Evolutionary conservation across 75 land plant species (phyloP).

Genomic region (Larix kaempferi): DNA sequence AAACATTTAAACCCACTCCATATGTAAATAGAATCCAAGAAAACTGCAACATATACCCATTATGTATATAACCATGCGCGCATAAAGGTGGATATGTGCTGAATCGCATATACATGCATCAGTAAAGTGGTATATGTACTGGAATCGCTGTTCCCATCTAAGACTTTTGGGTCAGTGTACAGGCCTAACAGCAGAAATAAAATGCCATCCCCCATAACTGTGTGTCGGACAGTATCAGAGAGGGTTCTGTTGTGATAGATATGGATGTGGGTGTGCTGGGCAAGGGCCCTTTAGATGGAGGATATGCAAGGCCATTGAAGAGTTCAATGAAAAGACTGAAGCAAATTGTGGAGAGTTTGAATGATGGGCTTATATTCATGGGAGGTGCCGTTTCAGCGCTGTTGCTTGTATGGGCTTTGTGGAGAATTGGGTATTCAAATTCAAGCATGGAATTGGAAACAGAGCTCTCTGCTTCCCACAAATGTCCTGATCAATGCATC

Average conservation of each 20-base stretch:
- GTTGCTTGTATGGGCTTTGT: constrained; percentile 33
- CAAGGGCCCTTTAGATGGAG: background rate
- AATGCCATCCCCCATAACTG: too few species aligned
- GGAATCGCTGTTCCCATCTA: too few species aligned
- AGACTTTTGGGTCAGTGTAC: too few species aligned
- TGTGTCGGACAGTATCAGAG: too few species aligned
- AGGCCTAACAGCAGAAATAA: too few species aligned
- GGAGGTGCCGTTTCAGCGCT: constrained; percentile 37
- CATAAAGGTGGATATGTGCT: too few species aligned
- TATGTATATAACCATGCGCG: too few species aligned
- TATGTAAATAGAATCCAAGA: too few species aligned
- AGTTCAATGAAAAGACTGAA: background rate
- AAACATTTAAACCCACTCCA: too few species aligned
- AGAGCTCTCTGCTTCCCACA: background rate
- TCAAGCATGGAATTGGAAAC: background rate
- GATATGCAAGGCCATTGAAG: background rate
- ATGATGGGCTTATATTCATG: constrained; percentile 27
- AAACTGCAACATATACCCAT: too few species aligned
- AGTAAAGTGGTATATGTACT: too few species aligned
- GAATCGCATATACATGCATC: too few species aligned
- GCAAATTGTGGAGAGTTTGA: background rate
- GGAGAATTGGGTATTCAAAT: constrained; percentile 7
- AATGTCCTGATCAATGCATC: background rate
- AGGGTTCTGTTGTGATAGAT: background rate
- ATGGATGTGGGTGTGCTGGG: constrained; percentile 1